phyloP scores from a whole-genome alignment of 2,329 filamentous ascomycete genomes.

The Colletotrichum aenigma region DNA sequence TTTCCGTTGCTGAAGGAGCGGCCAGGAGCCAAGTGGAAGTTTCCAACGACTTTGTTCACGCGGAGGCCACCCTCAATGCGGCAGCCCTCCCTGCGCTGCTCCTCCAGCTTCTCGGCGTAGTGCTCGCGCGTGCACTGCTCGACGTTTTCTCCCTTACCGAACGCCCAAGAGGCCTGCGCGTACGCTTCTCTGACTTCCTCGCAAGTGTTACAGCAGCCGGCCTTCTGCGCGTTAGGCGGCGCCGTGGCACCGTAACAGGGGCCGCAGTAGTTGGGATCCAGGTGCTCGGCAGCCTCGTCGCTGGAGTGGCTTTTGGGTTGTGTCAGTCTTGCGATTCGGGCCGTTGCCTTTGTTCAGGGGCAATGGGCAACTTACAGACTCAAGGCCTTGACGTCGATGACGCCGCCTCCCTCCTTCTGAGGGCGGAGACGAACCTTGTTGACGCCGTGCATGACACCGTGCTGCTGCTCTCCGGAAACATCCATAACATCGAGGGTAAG shows the following conservation, averaged over 20 bases:
- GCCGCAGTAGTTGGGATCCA: slow-evolving; percentile 92
- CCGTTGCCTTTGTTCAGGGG: slow-evolving; percentile 14
- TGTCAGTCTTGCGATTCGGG: slow-evolving; percentile 4
- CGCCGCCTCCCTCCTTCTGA: slow-evolving; percentile 73
- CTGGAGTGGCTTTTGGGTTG: slow-evolving; percentile 60
- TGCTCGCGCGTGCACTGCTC: slow-evolving; percentile 96
- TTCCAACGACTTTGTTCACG: slow-evolving; percentile 98
- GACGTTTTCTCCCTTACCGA: slow-evolving; percentile 88
- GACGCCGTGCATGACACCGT: slow-evolving; percentile 90
- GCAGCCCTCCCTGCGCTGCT: slow-evolving; percentile 89
- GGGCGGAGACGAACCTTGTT: slow-evolving; percentile 85
- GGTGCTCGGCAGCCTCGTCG: slow-evolving; percentile 74
- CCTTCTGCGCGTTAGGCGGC: slow-evolving; percentile 73
- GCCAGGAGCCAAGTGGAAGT: slow-evolving; percentile 97
- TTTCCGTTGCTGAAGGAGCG: slow-evolving; percentile 96
- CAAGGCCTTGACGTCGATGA: slow-evolving; percentile 73
- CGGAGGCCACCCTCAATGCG: slow-evolving; percentile 89
- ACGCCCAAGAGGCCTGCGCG: slow-evolving; percentile 87
- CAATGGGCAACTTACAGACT: slow-evolving; percentile 61
- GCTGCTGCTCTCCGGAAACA: slow-evolving; percentile 95
- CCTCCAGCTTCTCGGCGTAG: slow-evolving; percentile 86
- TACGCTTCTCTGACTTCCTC: slow-evolving; percentile 97
- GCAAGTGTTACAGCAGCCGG: slow-evolving; percentile 96
- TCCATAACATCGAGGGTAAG: slow-evolving; percentile 99
- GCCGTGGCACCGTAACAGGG: slow-evolving; percentile 86